These are phyloP conservation scores for Blepharisma undulans DNA, from an alignment of 169 alveolate species.

Conservation along the genomic window DNA sequence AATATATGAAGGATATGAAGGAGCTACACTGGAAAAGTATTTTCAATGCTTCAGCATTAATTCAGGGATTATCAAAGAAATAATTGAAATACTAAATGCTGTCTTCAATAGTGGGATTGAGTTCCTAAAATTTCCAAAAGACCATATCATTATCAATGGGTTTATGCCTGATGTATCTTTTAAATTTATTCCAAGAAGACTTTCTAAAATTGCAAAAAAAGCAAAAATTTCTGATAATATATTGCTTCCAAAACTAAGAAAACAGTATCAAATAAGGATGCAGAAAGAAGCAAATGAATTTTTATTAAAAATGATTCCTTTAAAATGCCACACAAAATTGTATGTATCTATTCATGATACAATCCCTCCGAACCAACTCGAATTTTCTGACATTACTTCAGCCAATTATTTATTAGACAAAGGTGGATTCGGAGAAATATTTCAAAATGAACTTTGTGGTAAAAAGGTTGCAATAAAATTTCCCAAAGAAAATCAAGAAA, in stretches of 20 bases:
- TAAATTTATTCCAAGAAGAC: neutral
- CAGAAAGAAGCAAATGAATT: neutral
- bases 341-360: neutral
- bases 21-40: neutral
- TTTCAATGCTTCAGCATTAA: neutral
- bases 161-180: neutral
- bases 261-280: neutral
- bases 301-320: neutral
- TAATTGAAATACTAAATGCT: neutral
- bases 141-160: neutral
- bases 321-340: neutral
- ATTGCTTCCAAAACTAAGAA: neutral
- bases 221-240: neutral
- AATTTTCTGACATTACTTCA: neutral
- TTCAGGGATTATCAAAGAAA: neutral
- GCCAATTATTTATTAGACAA: neutral
- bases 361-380: neutral
- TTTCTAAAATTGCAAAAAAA: neutral
- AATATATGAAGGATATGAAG: neutral
- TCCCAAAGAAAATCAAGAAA: neutral
- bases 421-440: conserved; percentile 30
- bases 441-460: neutral
- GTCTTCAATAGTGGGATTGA: neutral
- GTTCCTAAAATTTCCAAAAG: neutral
- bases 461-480: conserved; percentile 31